Evolutionary conservation across 179 eudicot genomes (phyloP), one percentile per base, ranked within the genome.

Genomic region (Silene vulgaris): DNA sequence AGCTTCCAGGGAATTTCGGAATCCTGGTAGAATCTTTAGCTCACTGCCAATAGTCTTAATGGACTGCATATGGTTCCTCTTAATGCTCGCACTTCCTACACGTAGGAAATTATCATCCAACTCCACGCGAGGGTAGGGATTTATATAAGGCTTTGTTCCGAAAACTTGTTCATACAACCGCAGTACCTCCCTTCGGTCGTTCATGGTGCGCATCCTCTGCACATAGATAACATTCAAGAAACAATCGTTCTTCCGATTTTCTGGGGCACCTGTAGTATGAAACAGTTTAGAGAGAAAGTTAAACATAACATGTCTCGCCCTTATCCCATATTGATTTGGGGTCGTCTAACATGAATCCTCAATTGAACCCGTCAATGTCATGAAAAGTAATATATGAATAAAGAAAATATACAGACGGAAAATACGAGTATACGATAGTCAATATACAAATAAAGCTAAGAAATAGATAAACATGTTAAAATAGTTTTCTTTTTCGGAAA

Each of bases 181-280:
- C 65, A 88, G 73, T 23, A 95, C 93, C 85, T 88, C 83, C 76
- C 72, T 72, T 20, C 97, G 89, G 69, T 95, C 99, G 71, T 84
- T 80, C n/a, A 84, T 79, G 48, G 95, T 89, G 57, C 99, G 97
- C 99, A 95, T 95, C 74, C 99, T 86, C 83, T 90, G 96, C 26
- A 95, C 84, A 82, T 95, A 95, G 72, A 95, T 86, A 75, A 85
- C 80, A 81, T 90, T 86, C 73, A 92, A 81, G 80, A 95, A 90
- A 82, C 93, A 81, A 76, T 86, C 84, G 52, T 21, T 19, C 80
- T 85, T 86, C 23, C 88, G 81, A 62, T 78, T 85, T 74, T 69
- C 86, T 70, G 90, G 79, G 23, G 91, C 87, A 78, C 84, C 98
- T 94, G 84, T 75, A 74, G 59, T 23, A 71, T 32, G 17, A 52